Conservation (phyloP, 2,329 filamentous ascomycete genomes). For the Epichloe gansuensis region DNA sequence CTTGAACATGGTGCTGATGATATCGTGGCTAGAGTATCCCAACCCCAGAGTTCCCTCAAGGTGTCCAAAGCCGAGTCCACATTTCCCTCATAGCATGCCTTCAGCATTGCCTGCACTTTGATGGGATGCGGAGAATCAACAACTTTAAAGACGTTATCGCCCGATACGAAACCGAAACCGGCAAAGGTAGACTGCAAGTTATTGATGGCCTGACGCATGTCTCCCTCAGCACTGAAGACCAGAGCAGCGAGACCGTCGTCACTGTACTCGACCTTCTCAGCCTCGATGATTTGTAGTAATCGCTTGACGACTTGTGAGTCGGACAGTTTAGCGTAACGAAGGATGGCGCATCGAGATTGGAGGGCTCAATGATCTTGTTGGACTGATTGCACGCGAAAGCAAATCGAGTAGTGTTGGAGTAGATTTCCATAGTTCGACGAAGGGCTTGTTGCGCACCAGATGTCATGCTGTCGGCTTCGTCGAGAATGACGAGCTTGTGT, state of each 20-base stretch:
- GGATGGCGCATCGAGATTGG: conserved; percentile 89
- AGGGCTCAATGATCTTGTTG: conserved; percentile 99
- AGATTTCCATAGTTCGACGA: conserved; percentile 96
- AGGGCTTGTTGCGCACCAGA: conserved; percentile 91
- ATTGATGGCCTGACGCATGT: conserved; percentile 99
- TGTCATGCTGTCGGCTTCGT: conserved; percentile 98
- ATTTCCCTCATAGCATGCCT: conserved; percentile 87
- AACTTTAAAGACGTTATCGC: conserved; percentile 95
- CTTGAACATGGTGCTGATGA: conserved; percentile 98
- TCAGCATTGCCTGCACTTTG: conserved; percentile 97
- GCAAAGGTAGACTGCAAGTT: conserved; percentile 89
- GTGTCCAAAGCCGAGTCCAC: conserved; percentile 78
- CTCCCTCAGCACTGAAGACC: conserved; percentile 92
- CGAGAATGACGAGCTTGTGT: conserved; percentile 93
- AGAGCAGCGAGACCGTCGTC: conserved; percentile 93
- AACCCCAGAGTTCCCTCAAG: conserved; percentile 86
- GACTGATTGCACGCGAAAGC: conserved; percentile 98
- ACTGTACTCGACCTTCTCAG: conserved; percentile 78
- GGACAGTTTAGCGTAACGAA: conserved; percentile 84
- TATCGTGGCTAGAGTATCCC: conserved; percentile 97
- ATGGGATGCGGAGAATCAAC: conserved; percentile 95
- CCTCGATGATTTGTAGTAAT: conserved; percentile 82
- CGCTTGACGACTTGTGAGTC: conserved; percentile 88
- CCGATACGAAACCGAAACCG: conserved; percentile 93
- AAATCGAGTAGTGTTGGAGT: conserved; percentile 90